phyloP scores from a whole-genome alignment of 495 filamentous ascomycete species.

The Daldinia concentrica region DNA sequence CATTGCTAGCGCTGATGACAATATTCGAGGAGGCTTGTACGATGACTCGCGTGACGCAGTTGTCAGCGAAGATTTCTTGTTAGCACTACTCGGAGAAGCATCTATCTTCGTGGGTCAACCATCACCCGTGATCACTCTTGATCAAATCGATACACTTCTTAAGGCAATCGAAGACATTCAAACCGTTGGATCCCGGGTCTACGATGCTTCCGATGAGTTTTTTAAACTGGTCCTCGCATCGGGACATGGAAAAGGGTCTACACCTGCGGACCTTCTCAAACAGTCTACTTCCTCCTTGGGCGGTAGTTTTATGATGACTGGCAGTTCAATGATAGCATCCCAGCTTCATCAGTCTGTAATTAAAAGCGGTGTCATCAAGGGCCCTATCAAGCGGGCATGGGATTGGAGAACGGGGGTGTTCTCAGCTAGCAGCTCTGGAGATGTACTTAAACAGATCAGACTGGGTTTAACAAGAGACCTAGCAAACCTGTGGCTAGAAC shows the following conservation, averaged over 20 bases:
- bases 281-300: slow-evolving; percentile 69
- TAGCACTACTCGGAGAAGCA: slow-evolving; percentile 85
- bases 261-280: slow-evolving; percentile 71
- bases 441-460: slow-evolving; percentile 76
- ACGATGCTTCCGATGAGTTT: slow-evolving; percentile 74
- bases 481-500: slow-evolving; percentile 67
- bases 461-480: slow-evolving; percentile 77
- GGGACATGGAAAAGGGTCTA: slow-evolving; percentile 56
- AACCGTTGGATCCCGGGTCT: slow-evolving; percentile 75
- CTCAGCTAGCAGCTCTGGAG: slow-evolving; percentile 65
- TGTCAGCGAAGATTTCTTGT: slow-evolving; percentile 82
- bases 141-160: slow-evolving; percentile 78
- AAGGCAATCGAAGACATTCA: slow-evolving; percentile 85
- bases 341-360: slow-evolving; percentile 65
- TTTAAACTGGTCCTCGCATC: slow-evolving; percentile 65
- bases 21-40: slow-evolving; percentile 86
- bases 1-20: slow-evolving; percentile 83
- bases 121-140: slow-evolving; percentile 62
- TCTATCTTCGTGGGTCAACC: slow-evolving; percentile 74
- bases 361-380: slow-evolving; percentile 64
- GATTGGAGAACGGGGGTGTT: slow-evolving; percentile 80
- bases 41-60: slow-evolving; percentile 80
- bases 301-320: slow-evolving; percentile 69
- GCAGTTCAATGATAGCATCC: slow-evolving; percentile 76
- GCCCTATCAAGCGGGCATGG: slow-evolving; percentile 72